Conservation (phyloP, 441 rosid genomes). For the Arabidopsis hybrid region DNA sequence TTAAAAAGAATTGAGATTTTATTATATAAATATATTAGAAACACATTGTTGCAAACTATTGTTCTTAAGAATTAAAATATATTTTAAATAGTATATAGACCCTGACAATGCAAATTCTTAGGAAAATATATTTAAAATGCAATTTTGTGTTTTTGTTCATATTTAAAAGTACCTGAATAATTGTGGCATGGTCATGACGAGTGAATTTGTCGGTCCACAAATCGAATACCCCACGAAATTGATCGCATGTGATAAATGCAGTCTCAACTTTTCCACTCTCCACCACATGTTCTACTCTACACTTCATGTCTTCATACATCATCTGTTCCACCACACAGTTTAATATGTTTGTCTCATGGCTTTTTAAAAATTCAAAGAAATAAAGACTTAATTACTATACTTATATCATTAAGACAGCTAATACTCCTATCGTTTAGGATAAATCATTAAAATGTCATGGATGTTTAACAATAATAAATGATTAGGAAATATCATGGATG, state of each 20-base stretch:
- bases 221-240: constrained; percentile 44
- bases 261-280: constrained; percentile 55
- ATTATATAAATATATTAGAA: constrained; percentile 45
- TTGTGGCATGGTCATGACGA: constrained; percentile 66
- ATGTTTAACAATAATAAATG: background rate
- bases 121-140: no score
- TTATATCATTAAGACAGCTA: background rate
- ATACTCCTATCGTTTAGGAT: background rate
- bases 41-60: no score
- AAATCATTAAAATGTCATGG: background rate
- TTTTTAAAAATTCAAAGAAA: background rate
- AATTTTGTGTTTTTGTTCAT: background rate
- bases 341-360: constrained; percentile 6
- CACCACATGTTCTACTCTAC: constrained; percentile 53
- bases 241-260: constrained; percentile 39
- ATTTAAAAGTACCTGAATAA: constrained; percentile 59
- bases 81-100: no score
- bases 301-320: constrained; percentile 64
- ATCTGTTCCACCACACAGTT: constrained; percentile 17
- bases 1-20: background rate
- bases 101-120: no score
- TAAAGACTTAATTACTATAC: no score
- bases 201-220: constrained; percentile 59
- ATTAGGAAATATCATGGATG: constrained; percentile 5
- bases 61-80: no score